phyloP scores from a whole-genome alignment of 352 stramenopile species.

The Phytophthora pini region DNA sequence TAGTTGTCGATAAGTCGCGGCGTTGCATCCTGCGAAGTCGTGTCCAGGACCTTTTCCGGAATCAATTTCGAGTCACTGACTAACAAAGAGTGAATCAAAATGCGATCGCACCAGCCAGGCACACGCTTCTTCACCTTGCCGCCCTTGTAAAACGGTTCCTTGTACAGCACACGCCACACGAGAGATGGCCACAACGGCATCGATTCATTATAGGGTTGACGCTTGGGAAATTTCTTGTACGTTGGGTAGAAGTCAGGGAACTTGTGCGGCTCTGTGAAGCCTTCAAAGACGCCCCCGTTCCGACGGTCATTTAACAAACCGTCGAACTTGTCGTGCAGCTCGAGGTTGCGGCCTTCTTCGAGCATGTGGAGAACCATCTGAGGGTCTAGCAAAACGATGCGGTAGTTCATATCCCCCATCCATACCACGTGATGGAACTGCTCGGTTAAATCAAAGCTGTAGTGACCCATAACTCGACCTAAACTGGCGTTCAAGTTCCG shows the following conservation, averaged over 20 bases:
- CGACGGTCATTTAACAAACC: constrained; percentile 81
- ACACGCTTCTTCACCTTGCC: constrained; percentile 91
- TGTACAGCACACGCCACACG: constrained; percentile 85
- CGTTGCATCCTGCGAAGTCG: constrained; percentile 41
- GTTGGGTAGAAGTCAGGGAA: constrained; percentile 91
- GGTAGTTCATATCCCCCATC: constrained; percentile 92
- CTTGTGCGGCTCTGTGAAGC: constrained; percentile 84
- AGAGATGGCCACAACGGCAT: constrained; percentile 72
- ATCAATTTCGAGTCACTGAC: constrained; percentile 83
- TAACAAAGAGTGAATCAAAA: constrained; percentile 83
- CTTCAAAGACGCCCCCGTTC: constrained; percentile 79
- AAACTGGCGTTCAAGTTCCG: constrained; percentile 79
- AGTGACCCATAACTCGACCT: constrained; percentile 80
- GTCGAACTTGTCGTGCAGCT: constrained; percentile 88
- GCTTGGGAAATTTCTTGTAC: constrained; percentile 90
- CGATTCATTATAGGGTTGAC: constrained; percentile 66
- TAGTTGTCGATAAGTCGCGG: constrained; percentile 77
- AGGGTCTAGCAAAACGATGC: constrained; percentile 77
- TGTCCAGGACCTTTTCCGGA: constrained; percentile 77
- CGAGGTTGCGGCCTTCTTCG: constrained; percentile 71
- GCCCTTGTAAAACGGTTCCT: constrained; percentile 91
- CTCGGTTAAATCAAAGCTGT: constrained; percentile 83
- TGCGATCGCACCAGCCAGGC: constrained; percentile 88
- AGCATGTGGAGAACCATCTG: constrained; percentile 84
- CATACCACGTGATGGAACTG: constrained; percentile 92